Conservation (phyloP, 805 yeast species). For the Metschnikowia bowlesiae region DNA sequence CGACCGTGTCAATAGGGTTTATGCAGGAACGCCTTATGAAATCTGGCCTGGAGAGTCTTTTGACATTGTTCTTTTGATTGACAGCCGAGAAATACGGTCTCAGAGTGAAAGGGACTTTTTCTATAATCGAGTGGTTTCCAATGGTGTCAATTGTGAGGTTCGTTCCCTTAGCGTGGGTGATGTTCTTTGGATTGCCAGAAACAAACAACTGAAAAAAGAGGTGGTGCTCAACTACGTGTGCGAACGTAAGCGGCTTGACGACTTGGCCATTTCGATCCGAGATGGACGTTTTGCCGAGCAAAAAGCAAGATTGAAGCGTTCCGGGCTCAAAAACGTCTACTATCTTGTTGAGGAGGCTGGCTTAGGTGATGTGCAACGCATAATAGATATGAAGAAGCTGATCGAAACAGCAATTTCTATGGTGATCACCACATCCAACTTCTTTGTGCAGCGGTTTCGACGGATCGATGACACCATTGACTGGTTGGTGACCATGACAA, state of each 20-base stretch:
- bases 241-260: slow-evolving; percentile 88
- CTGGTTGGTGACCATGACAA: slow-evolving; percentile 50
- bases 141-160: slow-evolving; percentile 49
- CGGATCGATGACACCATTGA: slow-evolving; percentile 71
- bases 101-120: slow-evolving; percentile 68
- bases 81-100: slow-evolving; percentile 78
- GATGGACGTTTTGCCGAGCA: slow-evolving; percentile 92
- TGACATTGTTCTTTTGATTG: slow-evolving; percentile 61
- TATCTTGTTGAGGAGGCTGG: slow-evolving; percentile 79
- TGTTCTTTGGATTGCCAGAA: slow-evolving; percentile 80
- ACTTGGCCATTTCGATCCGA: slow-evolving; percentile 70
- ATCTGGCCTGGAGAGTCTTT: slow-evolving; percentile 62
- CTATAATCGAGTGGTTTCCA: slow-evolving; percentile 43
- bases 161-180: slow-evolving; percentile 78
- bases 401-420: slow-evolving; percentile 73
- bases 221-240: slow-evolving; percentile 78
- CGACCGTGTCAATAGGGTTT: slow-evolving; percentile 20
- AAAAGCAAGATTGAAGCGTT: slow-evolving; percentile 64
- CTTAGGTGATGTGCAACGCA: slow-evolving; percentile 33
- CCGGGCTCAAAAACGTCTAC: slow-evolving; percentile 62
- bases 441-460: slow-evolving; percentile 63
- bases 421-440: slow-evolving; percentile 60
- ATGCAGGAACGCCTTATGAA: slow-evolving; percentile 31
- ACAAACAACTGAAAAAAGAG: slow-evolving; percentile 51
- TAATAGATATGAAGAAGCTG: slow-evolving; percentile 50